Base-by-base conservation (phyloP, 345 rosid genomes). In the Ailanthus altissimus region DNA sequence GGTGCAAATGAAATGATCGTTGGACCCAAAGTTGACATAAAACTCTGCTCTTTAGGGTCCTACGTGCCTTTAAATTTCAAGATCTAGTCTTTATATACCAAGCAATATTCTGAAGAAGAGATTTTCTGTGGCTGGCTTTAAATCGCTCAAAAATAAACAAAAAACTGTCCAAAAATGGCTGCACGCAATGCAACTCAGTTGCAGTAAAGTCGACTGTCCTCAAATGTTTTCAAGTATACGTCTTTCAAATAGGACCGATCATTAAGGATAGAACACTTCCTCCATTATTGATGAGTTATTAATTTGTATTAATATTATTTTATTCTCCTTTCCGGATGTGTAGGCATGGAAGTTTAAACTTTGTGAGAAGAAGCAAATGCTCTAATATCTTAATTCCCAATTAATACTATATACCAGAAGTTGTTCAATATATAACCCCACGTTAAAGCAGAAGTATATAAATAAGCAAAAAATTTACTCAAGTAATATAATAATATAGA, bases 61-160 rank as follows among this genome's bases (percentile, higher is more conserved):
- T 32, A 67, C 72, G 12, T 2, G 47, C 57, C 36, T 13, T 26
- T 36, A 45, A 38, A 2, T 66, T 12, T 25, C 20, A 32, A 43
- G 73, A 57, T n/a, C n/a, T n/a, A n/a, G 74, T 74, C 15, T 40
- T 7, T 26, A 32, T 50, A 61, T 56, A 12, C 26, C 73, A 56
- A 75, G 66, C 18, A 15, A 46, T 23, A 15, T 62, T 38, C 15
- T 62, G 6, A 0, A 0, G 11, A 38, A 1, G n/a, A 0, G 18
- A 18, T 28, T 15, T 61, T 38, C 21, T 67, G 70, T 77, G 79
- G 75, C 20, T 65, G 83, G 43, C n/a, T 12, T 13, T 36, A 9
- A 36, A 32, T 56, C 69, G 18, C 51, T 67, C 25, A 47, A 49
- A 32, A 32, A 32, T 1, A 32, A 32, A 32, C 1, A 32, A 32